These are phyloP conservation scores for Neonectria punicea DNA, from an alignment of 2,329 filamentous ascomycete species.

Conservation along the genomic window DNA sequence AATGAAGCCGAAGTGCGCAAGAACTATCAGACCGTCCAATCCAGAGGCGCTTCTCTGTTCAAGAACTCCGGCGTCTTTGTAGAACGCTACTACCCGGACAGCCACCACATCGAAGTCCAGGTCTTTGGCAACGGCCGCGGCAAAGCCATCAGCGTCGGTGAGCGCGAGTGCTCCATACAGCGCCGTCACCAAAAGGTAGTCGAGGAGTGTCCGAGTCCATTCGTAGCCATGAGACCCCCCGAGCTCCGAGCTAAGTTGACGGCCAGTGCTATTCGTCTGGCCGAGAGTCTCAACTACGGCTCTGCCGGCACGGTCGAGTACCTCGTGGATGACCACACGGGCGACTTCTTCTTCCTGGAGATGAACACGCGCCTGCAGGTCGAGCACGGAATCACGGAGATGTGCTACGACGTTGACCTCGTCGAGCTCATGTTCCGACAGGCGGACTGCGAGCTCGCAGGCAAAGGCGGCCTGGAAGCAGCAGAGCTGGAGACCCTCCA, in stretches of 20 bases:
- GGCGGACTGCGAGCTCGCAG: conserved; percentile 40
- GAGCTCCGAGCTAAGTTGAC: conserved; percentile 46
- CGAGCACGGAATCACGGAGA: conserved; percentile 82
- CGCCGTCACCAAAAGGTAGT: conserved; percentile 76
- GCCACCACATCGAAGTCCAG: conserved; percentile 76
- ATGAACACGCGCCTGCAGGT: conserved; percentile 75
- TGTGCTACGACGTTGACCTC: conserved; percentile 78
- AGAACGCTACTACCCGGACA: conserved; percentile 69
- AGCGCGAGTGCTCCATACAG: conserved; percentile 75
- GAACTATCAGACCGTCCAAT: conserved; percentile 65
- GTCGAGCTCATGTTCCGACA: conserved; percentile 62
- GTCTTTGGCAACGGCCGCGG: conserved; percentile 70
- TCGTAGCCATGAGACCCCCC: conserved; percentile 52
- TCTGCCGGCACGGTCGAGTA: conserved; percentile 60
- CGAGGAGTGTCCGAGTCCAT: conserved; percentile 75
- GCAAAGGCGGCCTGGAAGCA: conserved; percentile 16
- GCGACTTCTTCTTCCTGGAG: conserved; percentile 67
- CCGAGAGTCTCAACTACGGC: conserved; percentile 42
- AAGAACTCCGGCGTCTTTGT: conserved; percentile 71
- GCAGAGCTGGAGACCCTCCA: conserved; percentile 27
- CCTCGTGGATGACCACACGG: conserved; percentile 70
- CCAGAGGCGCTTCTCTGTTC: conserved; percentile 67
- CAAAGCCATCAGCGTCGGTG: conserved; percentile 57
- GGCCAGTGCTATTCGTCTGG: conserved; percentile 25
- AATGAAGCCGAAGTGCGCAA: conserved; percentile 61